phyloP scores from a whole-genome alignment of 257 asterid genomes.

The Eucommia ulmoides region DNA sequence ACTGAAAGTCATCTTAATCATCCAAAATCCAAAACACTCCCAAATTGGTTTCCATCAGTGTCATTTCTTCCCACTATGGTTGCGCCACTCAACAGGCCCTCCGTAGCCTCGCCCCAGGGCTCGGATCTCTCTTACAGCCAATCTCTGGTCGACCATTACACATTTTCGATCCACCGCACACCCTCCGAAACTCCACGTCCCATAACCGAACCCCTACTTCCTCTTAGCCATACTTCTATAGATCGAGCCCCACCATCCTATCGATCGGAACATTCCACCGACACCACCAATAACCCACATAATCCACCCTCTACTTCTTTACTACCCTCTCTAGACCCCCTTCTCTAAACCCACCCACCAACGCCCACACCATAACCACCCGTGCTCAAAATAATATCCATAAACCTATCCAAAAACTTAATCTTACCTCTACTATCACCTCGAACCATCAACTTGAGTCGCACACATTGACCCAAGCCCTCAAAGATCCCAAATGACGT shows the following conservation, averaged over 20 bases:
- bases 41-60: background rate
- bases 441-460: background rate
- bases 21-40: background rate
- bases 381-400: background rate
- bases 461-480: background rate
- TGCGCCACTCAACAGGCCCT: background rate
- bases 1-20: too few relatives aligned
- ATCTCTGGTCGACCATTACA: too few relatives aligned
- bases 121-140: too few relatives aligned
- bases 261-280: background rate
- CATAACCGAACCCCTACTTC: background rate
- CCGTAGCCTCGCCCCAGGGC: too few relatives aligned
- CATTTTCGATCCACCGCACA: too few relatives aligned
- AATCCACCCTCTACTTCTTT: background rate
- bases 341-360: background rate
- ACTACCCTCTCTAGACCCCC: background rate
- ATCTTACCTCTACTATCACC: background rate
- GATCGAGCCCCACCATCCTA: background rate
- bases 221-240: background rate
- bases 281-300: background rate
- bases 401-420: background rate
- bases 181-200: too few relatives aligned
- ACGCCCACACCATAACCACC: background rate
- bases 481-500: background rate
- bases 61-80: background rate